Evolutionary conservation across 2,329 filamentous ascomycete species (phyloP).

Genomic region (Periconia digitata): DNA sequence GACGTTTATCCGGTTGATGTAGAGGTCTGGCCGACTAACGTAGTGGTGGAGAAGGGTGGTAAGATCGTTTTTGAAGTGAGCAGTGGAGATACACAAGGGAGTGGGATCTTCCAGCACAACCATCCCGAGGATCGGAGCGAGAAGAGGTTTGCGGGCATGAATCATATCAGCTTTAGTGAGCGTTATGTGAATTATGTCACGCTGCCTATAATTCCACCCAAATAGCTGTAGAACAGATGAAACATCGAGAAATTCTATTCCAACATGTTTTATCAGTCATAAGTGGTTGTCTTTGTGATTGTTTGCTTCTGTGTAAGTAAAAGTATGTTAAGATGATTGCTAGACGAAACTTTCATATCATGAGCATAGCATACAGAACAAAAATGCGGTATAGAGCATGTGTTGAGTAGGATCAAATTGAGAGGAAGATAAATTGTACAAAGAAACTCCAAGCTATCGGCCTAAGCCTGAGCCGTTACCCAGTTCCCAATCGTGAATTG

Average conservation of each 20-base stretch:
- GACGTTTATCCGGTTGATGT: slow-evolving; percentile 63
- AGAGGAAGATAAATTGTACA: neutral
- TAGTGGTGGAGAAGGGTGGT: slow-evolving; percentile 56
- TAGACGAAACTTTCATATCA: no score
- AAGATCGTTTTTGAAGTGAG: slow-evolving; percentile 59
- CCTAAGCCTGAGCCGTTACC: slow-evolving; percentile 2
- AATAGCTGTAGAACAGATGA: slow-evolving; percentile 13
- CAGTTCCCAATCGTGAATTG: slow-evolving; percentile 35
- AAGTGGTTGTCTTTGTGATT: no score
- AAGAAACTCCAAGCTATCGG: neutral
- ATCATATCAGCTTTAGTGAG: slow-evolving; percentile 57
- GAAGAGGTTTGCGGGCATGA: slow-evolving; percentile 50
- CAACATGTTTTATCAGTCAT: neutral
- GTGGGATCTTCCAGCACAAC: slow-evolving; percentile 59
- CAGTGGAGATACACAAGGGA: slow-evolving; percentile 59
- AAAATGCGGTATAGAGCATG: no score
- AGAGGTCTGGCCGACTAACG: slow-evolving; percentile 67
- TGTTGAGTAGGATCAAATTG: no score
- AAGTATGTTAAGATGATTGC: no score
- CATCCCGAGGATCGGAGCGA: slow-evolving; percentile 51
- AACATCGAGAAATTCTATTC: neutral
- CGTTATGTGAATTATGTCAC: slow-evolving; percentile 54
- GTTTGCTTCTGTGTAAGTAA: no score
- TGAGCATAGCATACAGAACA: no score
- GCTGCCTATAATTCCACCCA: slow-evolving; percentile 55